Percentiles rank a stretch among this genome's conserved stretches.
These are phyloP conservation scores for Termitomyces sp. DNA, from an alignment of 768 basidiomycete genomes.

Conservation along the genomic window DNA sequence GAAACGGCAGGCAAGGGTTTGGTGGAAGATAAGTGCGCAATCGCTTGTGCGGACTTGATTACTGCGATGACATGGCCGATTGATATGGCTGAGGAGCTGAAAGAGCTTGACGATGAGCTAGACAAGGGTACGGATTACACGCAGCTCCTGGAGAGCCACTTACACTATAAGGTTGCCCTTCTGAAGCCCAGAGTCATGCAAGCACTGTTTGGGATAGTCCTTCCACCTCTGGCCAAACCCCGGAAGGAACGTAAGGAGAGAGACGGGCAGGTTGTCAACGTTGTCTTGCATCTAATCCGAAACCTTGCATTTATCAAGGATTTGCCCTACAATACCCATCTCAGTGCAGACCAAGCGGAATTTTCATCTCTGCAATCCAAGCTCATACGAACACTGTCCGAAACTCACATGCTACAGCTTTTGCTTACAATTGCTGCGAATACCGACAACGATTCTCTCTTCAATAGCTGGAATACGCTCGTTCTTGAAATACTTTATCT, in stretches of 20 bases:
- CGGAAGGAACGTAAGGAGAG: constrained; percentile 65
- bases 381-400: constrained; percentile 63
- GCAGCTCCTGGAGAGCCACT: constrained; percentile 70
- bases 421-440: constrained; percentile 85
- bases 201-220: constrained; percentile 65
- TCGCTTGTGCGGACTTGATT: constrained; percentile 83
- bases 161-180: constrained; percentile 83
- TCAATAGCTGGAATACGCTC: constrained; percentile 83
- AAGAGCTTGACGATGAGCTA: constrained; percentile 80
- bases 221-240: constrained; percentile 73
- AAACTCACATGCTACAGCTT: constrained; percentile 69
- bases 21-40: constrained; percentile 77
- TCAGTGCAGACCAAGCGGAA: constrained; percentile 76
- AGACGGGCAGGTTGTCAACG: constrained; percentile 82
- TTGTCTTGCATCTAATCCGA: constrained; percentile 83
- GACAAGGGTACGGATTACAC: constrained; percentile 88
- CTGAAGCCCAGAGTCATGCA: constrained; percentile 63
- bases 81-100: constrained; percentile 89
- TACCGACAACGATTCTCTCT: constrained; percentile 65
- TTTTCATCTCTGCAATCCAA: constrained; percentile 73
- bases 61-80: constrained; percentile 99
- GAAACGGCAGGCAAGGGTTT: constrained; percentile 72
- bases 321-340: constrained; percentile 60
- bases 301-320: constrained; percentile 96
- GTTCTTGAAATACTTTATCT: constrained; percentile 92